Evolutionary conservation across 768 basidiomycete genomes (phyloP).

Genomic region (Baorangia bicolor): DNA sequence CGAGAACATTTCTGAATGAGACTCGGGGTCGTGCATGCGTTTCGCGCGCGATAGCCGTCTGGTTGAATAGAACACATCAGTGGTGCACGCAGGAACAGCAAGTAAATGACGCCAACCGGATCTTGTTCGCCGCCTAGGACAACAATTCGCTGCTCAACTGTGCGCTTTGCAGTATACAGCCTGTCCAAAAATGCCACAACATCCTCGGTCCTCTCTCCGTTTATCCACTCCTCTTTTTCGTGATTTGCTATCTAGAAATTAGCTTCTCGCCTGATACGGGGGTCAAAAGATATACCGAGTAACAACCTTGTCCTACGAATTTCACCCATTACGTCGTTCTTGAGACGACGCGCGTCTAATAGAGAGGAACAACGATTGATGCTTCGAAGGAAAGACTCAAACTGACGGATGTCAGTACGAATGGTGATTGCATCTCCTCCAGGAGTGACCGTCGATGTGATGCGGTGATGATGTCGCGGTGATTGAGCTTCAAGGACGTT

Average conservation of each 20-base stretch:
- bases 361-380: constrained; percentile 81
- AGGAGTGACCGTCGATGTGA: constrained; percentile 42
- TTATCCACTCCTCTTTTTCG: constrained; percentile 86
- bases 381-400: constrained; percentile 87
- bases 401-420: constrained; percentile 76
- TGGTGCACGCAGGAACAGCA: not conserved
- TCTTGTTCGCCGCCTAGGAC: constrained; percentile 72
- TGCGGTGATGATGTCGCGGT: constrained; percentile 48
- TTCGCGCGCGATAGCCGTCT: constrained; percentile 47
- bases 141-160: constrained; percentile 82
- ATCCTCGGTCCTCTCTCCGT: constrained; percentile 81
- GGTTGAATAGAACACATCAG: constrained; percentile 4
- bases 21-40: constrained; percentile 46
- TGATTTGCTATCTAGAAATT: constrained; percentile 58
- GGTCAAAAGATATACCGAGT: constrained; percentile 49
- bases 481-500: constrained; percentile 80
- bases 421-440: constrained; percentile 74
- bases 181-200: constrained; percentile 85
- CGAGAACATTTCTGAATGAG: constrained; percentile 74
- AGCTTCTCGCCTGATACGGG: not conserved
- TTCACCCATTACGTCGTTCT: constrained; percentile 92
- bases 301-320: constrained; percentile 75
- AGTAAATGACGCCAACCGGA: constrained; percentile 41
- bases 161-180: constrained; percentile 84
- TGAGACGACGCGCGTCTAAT: constrained; percentile 83